Conservation (phyloP, 2,329 filamentous ascomycete genomes). For the Sporothrix schenckii region DNA sequence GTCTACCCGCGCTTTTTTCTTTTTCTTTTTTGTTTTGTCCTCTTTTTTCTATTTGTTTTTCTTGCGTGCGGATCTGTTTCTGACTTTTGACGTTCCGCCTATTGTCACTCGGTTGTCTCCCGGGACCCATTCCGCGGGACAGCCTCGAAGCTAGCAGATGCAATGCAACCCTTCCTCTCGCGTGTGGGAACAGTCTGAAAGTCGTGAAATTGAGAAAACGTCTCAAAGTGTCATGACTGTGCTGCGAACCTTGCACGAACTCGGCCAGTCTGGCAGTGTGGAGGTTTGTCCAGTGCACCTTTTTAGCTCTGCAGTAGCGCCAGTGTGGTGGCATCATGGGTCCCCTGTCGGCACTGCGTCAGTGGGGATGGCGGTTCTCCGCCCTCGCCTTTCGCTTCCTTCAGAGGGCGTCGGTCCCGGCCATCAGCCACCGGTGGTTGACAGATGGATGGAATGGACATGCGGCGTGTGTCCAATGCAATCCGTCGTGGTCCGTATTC, state of each 20-base stretch:
- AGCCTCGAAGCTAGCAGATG: background rate
- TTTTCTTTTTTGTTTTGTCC: too few species aligned
- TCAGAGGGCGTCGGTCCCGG: too few species aligned
- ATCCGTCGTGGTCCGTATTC: too few species aligned
- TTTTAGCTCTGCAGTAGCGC: slow-evolving; percentile 21
- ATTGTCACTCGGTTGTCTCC: background rate
- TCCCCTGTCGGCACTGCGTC: background rate
- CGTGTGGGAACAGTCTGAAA: background rate
- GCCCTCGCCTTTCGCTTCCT: too few species aligned
- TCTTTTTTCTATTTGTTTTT: background rate
- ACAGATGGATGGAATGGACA: too few species aligned
- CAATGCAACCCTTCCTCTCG: slow-evolving; percentile 19
- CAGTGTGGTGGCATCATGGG: background rate
- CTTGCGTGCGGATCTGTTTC: background rate
- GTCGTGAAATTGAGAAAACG: too few species aligned
- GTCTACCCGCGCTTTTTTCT: too few species aligned
- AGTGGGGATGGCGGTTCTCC: too few species aligned
- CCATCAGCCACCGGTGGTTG: too few species aligned
- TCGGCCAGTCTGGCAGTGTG: background rate
- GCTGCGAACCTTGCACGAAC: too few species aligned
- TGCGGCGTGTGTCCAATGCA: too few species aligned
- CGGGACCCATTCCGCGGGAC: slow-evolving; percentile 6
- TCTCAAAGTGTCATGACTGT: too few species aligned
- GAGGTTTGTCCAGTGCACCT: slow-evolving; percentile 2
- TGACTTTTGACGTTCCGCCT: background rate